Evolutionary conservation across 208 protist species (phyloP).

Genomic region (Entamoeba invadens): DNA sequence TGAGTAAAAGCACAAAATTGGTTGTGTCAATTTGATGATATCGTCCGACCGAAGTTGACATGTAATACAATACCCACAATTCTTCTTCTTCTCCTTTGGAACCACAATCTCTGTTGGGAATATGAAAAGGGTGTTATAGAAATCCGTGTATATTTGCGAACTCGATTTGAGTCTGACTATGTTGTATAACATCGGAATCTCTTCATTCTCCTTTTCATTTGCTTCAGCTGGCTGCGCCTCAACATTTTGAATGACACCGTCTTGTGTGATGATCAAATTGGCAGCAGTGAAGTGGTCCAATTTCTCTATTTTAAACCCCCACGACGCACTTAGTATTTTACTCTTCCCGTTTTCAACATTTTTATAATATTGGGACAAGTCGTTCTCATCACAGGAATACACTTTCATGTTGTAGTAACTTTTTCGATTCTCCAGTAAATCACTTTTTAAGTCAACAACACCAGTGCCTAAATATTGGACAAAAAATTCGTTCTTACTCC

Average conservation of each 20-base stretch:
- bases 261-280: background rate
- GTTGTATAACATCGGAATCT: background rate
- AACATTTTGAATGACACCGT: background rate
- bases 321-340: background rate
- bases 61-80: background rate
- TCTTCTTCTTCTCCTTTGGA: background rate
- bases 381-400: background rate
- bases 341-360: background rate
- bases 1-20: background rate
- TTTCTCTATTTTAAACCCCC: background rate
- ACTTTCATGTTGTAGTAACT: background rate
- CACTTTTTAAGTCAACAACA: background rate
- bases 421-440: background rate
- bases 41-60: background rate
- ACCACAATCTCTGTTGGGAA: background rate
- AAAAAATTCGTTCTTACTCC: background rate
- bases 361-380: background rate
- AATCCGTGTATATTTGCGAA: background rate
- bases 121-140: background rate
- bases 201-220: background rate
- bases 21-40: background rate
- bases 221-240: background rate
- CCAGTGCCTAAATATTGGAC: background rate
- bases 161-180: background rate
- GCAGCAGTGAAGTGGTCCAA: background rate